phyloP scores from a whole-genome alignment of 2,329 filamentous ascomycete genomes.

The Corniculantispora saksenae region DNA sequence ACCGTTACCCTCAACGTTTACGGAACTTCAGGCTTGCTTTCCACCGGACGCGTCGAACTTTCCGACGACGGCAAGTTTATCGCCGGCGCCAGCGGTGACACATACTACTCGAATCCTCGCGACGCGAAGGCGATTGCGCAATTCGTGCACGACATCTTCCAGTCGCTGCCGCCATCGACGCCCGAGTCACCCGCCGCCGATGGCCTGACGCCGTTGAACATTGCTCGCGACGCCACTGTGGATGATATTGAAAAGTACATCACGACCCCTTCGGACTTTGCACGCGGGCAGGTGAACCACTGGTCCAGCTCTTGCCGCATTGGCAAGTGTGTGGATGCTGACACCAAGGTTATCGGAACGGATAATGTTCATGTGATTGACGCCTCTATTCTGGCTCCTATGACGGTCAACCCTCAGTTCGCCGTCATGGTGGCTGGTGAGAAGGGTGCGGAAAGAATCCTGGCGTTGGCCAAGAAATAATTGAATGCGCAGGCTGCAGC shows the following conservation, averaged over 20 bases:
- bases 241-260: slow-evolving; percentile 52
- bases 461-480: neutral
- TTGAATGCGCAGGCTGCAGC: neutral
- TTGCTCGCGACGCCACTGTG: slow-evolving; percentile 46
- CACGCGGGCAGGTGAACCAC: slow-evolving; percentile 52
- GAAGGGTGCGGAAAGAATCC: slow-evolving; percentile 50
- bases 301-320: slow-evolving; percentile 55
- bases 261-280: slow-evolving; percentile 48
- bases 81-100: slow-evolving; percentile 40
- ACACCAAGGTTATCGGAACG: slow-evolving; percentile 49
- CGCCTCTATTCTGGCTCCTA: slow-evolving; percentile 48
- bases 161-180: slow-evolving; percentile 34
- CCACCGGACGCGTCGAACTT: slow-evolving; percentile 47
- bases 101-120: slow-evolving; percentile 49
- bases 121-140: slow-evolving; percentile 50
- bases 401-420: slow-evolving; percentile 57
- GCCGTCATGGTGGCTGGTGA: slow-evolving; percentile 56
- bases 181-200: slow-evolving; percentile 30
- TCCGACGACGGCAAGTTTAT: slow-evolving; percentile 41
- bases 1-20: slow-evolving; percentile 59
- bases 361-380: slow-evolving; percentile 54
- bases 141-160: slow-evolving; percentile 54
- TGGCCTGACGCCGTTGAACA: slow-evolving; percentile 49
- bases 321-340: slow-evolving; percentile 49
- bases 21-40: slow-evolving; percentile 55